phyloP scores from a whole-genome alignment of 306 rosid species.

The Gastrolobium bilobum region DNA sequence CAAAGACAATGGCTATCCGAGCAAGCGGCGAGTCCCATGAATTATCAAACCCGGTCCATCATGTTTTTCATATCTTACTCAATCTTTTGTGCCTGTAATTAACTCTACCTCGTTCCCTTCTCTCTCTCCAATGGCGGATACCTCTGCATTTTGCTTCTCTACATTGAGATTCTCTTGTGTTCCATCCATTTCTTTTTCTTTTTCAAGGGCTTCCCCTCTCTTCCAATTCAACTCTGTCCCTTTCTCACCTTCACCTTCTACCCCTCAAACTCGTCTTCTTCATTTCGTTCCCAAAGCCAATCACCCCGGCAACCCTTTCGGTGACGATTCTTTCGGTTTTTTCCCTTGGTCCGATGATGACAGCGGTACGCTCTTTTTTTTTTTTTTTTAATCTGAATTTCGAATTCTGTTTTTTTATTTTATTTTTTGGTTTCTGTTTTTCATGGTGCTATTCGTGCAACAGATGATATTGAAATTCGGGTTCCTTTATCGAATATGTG shows the following conservation, averaged over 20 bases:
- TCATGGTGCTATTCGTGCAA: neutral
- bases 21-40: constrained; percentile 10
- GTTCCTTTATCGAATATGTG: neutral
- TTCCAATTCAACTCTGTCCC: constrained; percentile 40
- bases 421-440: neutral
- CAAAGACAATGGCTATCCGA: neutral
- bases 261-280: constrained; percentile 61
- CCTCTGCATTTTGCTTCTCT: constrained; percentile 65
- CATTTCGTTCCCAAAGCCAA: constrained; percentile 63
- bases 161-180: constrained; percentile 49
- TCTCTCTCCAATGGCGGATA: constrained; percentile 69
- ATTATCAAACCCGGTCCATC: neutral
- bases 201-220: constrained; percentile 45
- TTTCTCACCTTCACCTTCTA: constrained; percentile 48
- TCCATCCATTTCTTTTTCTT: constrained; percentile 49
- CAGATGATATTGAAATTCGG: neutral
- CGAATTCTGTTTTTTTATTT: neutral
- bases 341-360: constrained; percentile 81
- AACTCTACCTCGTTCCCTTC: constrained; percentile 21
- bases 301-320: constrained; percentile 54
- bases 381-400: neutral
- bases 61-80: constrained; percentile 6
- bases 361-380: constrained; percentile 53
- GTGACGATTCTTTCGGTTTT: constrained; percentile 64
- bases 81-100: constrained; percentile 36